phyloP scores from a whole-genome alignment of 2,329 filamentous ascomycete species.

The Aspergillus unguis region DNA sequence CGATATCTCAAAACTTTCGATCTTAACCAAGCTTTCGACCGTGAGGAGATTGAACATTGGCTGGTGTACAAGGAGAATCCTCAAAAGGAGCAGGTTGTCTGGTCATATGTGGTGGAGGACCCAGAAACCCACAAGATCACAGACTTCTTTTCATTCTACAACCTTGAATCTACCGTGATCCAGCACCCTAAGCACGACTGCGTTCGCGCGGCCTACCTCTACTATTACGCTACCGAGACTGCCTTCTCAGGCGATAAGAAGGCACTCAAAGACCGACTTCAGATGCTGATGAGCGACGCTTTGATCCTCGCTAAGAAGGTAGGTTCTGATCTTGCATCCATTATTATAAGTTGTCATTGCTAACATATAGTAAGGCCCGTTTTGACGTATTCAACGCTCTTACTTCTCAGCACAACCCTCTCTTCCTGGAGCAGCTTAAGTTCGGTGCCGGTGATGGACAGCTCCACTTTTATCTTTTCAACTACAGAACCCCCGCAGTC shows the following conservation, averaged over 20 bases:
- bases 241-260: constrained; percentile 59
- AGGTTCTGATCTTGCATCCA: constrained; percentile 12
- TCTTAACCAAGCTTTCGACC: constrained; percentile 75
- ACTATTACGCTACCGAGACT: constrained; percentile 88
- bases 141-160: constrained; percentile 97
- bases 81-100: constrained; percentile 76
- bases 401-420: constrained; percentile 85
- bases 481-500: constrained; percentile 86
- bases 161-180: constrained; percentile 88
- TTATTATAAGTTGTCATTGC: not conserved
- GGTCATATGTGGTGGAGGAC: constrained; percentile 86
- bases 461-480: constrained; percentile 96
- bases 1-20: constrained; percentile 78
- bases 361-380: constrained; percentile 48
- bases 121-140: constrained; percentile 73
- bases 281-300: constrained; percentile 76
- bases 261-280: constrained; percentile 74
- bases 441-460: constrained; percentile 93
- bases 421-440: constrained; percentile 91
- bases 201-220: constrained; percentile 89
- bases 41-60: constrained; percentile 85
- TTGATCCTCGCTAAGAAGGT: constrained; percentile 81
- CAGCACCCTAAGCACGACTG: constrained; percentile 71
- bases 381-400: constrained; percentile 98
- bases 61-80: constrained; percentile 66